A percentile compares a stretch with the other conserved stretches of the same genome.
phyloP scores from a whole-genome alignment of 164 flowering plant genomes.

The Vitis rotundifolia region DNA sequence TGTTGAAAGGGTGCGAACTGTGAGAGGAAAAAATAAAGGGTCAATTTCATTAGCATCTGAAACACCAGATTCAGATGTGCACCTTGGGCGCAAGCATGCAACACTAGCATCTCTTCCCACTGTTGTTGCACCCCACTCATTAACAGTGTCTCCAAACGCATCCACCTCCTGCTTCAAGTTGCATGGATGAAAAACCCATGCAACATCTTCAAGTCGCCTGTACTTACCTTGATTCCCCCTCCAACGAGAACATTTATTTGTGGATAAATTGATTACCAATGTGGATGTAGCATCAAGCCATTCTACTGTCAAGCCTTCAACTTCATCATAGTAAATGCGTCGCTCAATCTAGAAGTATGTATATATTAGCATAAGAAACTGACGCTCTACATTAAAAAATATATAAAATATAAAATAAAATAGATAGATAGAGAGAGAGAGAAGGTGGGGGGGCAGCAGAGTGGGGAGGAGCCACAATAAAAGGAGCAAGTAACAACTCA shows the following conservation, averaged over 20 bases:
- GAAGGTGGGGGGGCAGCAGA: too few species aligned
- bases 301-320: conserved; percentile 70
- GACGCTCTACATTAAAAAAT: neutral
- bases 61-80: conserved; percentile 1
- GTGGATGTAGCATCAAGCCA: conserved; percentile 91
- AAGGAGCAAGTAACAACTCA: conserved; percentile 34
- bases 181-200: conserved; percentile 46
- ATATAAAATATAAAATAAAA: neutral
- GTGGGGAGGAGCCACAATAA: too few species aligned
- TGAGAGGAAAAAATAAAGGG: conserved; percentile 76
- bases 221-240: conserved; percentile 44
- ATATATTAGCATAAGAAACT: conserved; percentile 6
- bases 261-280: conserved; percentile 51
- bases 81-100: conserved; percentile 2
- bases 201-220: conserved; percentile 67
- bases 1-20: conserved; percentile 59
- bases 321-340: conserved; percentile 87
- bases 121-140: conserved; percentile 7
- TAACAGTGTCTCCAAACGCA: conserved; percentile 2
- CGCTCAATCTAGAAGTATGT: conserved; percentile 67
- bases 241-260: conserved; percentile 33
- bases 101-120: neutral
- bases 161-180: conserved; percentile 25
- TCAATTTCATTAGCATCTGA: conserved; percentile 22
- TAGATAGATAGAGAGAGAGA: neutral